These are phyloP conservation scores for Polyplosphaeria fusca DNA, from an alignment of 495 filamentous ascomycete species.

Conservation along the genomic window DNA sequence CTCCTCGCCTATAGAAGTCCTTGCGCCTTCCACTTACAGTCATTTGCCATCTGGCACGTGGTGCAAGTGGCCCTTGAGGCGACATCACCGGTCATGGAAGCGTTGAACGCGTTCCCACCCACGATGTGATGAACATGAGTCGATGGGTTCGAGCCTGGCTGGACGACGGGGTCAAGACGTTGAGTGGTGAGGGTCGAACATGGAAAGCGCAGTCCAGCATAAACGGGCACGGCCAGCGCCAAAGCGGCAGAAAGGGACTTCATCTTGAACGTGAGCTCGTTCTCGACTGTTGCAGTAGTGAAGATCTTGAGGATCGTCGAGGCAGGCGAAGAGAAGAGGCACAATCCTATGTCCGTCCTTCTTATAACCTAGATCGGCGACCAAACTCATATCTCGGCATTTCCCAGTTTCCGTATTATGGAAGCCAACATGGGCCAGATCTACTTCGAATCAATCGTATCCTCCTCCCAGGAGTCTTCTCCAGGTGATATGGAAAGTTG, in stretches of 20 bases:
- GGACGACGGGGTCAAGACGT: slow-evolving; percentile 47
- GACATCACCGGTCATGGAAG: slow-evolving; percentile 48
- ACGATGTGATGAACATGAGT: slow-evolving; percentile 51
- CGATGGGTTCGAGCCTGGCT: slow-evolving; percentile 43
- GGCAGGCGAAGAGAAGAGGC: too few relatives aligned
- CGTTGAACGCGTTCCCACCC: slow-evolving; percentile 51
- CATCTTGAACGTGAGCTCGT: too few relatives aligned
- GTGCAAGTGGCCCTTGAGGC: slow-evolving; percentile 46
- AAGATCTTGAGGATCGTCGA: too few relatives aligned
- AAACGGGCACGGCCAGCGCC: slow-evolving; percentile 39
- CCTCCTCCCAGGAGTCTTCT: too few relatives aligned
- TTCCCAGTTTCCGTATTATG: too few relatives aligned
- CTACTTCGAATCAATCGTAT: too few relatives aligned
- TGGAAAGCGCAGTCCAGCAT: slow-evolving; percentile 49
- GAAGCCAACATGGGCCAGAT: too few relatives aligned
- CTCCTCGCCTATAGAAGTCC: not conserved
- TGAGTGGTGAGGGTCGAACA: slow-evolving; percentile 50
- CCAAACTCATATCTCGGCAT: too few relatives aligned
- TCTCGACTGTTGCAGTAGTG: too few relatives aligned
- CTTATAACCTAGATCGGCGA: too few relatives aligned
- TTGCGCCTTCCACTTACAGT: slow-evolving; percentile 22
- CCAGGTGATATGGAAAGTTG: too few relatives aligned
- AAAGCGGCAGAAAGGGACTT: slow-evolving; percentile 43
- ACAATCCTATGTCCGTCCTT: too few relatives aligned
- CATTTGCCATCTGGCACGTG: slow-evolving; percentile 41